Evolutionary conservation across 2,329 filamentous ascomycete species (phyloP), one percentile per base, ranked within the genome.

Genomic region (Phialemoniopsis sp.): DNA sequence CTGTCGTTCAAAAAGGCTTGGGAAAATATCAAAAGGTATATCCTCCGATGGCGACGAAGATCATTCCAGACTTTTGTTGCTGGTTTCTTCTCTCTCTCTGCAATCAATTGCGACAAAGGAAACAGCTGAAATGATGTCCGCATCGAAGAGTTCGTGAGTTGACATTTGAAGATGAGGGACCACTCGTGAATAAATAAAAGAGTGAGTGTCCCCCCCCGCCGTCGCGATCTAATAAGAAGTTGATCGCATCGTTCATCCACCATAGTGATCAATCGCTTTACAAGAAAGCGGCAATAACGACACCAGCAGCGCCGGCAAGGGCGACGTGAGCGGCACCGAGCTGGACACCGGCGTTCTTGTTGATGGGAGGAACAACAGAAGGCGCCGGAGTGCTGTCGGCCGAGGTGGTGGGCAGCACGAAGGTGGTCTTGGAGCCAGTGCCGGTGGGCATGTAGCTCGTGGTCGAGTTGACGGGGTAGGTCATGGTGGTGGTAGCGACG

Each of bases 271-370:
- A 13, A 8, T 6, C 19, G 33, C 33, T 16, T n/a, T 35, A 16
- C 15, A 35, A 10, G 21, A 26, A 26, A 26, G 21, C 21, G 21
- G 21, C 21, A 10, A 26, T 18, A 18, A 72, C 53, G 48, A 76
- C 66, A 38, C 72, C 74, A 32, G 67, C 67, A 34, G 75, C 51
- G 37, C 69, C 73, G n/a, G 67, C 71, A 30, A 74, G 49, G 28
- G 67, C 69, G 12, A 75, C 52, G 34, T 66, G 63, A 37, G 63
- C 59, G 13, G 65, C 66, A 32, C 66, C 61, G 32, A 77, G 57
- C 16, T 63, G 61, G 17, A 59, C 54, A n/a, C 59, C 72, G 43
- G 65, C 70, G 50, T 58, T 68, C 38, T 55, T 55, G 42, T 64
- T 62, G 34, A 60, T 54, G 31, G 60, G 56, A n/a, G 63, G 54